Evolutionary conservation across 148 eudicot genomes (phyloP), one percentile per base, ranked within the genome.

Genomic region (Fagopyrum homotropicum): DNA sequence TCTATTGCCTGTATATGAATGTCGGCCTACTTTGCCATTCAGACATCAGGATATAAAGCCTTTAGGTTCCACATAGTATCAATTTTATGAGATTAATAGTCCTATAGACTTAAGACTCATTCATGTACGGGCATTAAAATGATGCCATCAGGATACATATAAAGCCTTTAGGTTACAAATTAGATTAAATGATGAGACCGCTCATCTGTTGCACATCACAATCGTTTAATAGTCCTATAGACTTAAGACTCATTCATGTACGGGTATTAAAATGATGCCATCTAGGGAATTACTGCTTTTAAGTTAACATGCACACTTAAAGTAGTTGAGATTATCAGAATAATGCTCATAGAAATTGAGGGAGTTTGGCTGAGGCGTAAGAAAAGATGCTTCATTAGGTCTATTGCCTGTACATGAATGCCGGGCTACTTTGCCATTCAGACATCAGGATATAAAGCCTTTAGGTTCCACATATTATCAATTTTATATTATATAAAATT

Each of bases 271-370:
- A 49, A 49, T 49, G 2, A 49, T 9, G 11, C 12, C 52, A 49
- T 49, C 52, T 49, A 9, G 52, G 7, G 52, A 49, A 49, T 10
- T 49, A 49, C 12, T 49, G 10, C 52, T 2, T 10, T 49, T 49
- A 35, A 35, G 40, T 35, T 14, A 9, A 49, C 52, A 49, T 49
- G 52, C 52, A 75, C 97, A 91, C 83, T 85, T 93, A 29, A 95
- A 91, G 86, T 86, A 89, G 66, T 95, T 83, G 75, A 93, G 91
- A 74, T 93, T 97, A 80, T 91, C 93, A 0, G 98, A 14, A 49
- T 49, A 8, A 49, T 49, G 52, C 52, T 49, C 15, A 49, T 49
- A 49, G 52, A 49, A 49, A 10, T 14, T 9, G 15, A 14, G 52
- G 14, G 52, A 49, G 52, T 7, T 49, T 49, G 52, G 52, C 52